These are phyloP conservation scores for Botrytis aclada DNA, from an alignment of 2,329 filamentous ascomycete genomes.

Conservation along the genomic window DNA sequence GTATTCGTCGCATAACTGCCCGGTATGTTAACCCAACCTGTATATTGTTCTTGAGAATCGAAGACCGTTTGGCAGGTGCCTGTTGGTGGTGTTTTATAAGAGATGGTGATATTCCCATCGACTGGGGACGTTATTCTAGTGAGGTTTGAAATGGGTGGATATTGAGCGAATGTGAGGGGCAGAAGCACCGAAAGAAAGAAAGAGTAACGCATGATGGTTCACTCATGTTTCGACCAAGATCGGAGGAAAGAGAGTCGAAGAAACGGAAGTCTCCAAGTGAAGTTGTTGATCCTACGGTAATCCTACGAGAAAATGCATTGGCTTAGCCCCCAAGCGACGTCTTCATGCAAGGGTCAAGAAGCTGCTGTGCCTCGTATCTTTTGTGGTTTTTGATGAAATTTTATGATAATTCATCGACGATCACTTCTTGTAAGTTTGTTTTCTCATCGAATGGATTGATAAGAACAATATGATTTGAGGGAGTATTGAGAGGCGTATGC, in stretches of 20 bases:
- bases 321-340: background rate
- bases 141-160: conserved; percentile 43
- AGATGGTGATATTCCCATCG: conserved; percentile 61
- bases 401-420: background rate
- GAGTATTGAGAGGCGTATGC: background rate
- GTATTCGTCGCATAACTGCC: conserved; percentile 50
- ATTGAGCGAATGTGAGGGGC: conserved; percentile 36
- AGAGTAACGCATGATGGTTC: conserved; percentile 32
- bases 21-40: conserved; percentile 65
- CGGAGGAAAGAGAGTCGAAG: conserved; percentile 18
- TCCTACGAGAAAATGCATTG: conserved; percentile 3
- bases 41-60: conserved; percentile 63
- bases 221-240: conserved; percentile 31
- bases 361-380: conserved; percentile 4
- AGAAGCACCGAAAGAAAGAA: conserved; percentile 28
- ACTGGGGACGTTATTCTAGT: conserved; percentile 61
- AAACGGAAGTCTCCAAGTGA: background rate
- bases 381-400: background rate
- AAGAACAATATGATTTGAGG: background rate
- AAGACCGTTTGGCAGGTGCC: conserved; percentile 66
- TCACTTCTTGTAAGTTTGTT: background rate
- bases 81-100: conserved; percentile 60
- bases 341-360: conserved; percentile 9
- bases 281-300: conserved; percentile 12
- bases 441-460: background rate